These are phyloP conservation scores for Primulina huaijiensis DNA, from an alignment of 257 asterid species.

Conservation along the genomic window DNA sequence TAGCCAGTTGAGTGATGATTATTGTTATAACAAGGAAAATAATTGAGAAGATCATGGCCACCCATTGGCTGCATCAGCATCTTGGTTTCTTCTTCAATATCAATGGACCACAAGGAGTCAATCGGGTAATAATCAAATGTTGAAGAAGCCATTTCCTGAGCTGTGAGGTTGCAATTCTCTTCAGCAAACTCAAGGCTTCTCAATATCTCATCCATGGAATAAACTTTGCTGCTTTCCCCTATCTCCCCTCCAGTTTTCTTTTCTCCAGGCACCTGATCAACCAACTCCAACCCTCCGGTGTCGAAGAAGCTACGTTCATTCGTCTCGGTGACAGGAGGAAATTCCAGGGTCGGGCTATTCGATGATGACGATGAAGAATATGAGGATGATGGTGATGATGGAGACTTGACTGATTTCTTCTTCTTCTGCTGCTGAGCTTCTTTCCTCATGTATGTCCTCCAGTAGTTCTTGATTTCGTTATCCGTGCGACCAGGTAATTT, in stretches of 20 bases:
- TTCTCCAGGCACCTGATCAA: constrained; percentile 1
- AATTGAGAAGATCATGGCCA: constrained; percentile 25
- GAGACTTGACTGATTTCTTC: constrained; percentile 33
- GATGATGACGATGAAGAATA: constrained; percentile 43
- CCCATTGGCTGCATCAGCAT: constrained; percentile 34
- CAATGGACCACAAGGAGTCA: constrained; percentile 51
- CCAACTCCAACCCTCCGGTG: constrained; percentile 42
- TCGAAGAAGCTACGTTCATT: constrained; percentile 57
- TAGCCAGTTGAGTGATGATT: constrained; percentile 28
- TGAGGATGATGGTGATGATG: constrained; percentile 35
- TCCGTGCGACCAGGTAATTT: constrained; percentile 94
- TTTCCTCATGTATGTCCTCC: constrained; percentile 92
- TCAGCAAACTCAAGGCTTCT: constrained; percentile 65
- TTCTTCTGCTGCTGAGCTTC: constrained; percentile 61
- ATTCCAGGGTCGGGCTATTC: constrained; percentile 28
- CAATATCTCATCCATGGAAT: constrained; percentile 88
- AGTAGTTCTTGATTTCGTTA: constrained; percentile 87
- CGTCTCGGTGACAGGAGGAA: constrained; percentile 21
- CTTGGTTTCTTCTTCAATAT: constrained; percentile 38
- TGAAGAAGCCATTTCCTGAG: constrained; percentile 42
- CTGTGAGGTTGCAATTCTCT: constrained; percentile 35
- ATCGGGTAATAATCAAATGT: constrained; percentile 52
- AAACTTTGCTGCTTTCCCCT: constrained; percentile 34
- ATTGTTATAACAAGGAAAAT: constrained; percentile 33
- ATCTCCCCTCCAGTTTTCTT: constrained; percentile 29